Evolutionary conservation across 2,329 filamentous ascomycete genomes (phyloP).

Genomic region (Pseudogymnoascus sp.): DNA sequence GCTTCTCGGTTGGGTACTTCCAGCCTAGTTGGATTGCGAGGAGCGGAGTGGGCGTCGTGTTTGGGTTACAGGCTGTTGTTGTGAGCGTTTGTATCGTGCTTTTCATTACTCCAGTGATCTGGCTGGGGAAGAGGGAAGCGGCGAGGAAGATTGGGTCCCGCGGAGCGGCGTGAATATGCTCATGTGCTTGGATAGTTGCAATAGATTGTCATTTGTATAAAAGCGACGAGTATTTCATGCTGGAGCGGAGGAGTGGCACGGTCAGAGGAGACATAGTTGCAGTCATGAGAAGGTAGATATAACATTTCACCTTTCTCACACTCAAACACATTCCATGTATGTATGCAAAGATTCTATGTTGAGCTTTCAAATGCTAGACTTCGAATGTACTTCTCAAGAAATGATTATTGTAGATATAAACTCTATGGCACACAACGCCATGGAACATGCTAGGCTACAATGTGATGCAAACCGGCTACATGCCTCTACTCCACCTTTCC

Average conservation of each 20-base stretch:
- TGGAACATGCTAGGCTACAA: not conserved
- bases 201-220: not conserved
- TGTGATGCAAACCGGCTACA: not conserved
- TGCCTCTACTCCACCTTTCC: not conserved
- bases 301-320: not conserved
- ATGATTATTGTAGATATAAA: not conserved
- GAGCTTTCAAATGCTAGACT: not conserved
- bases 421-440: not conserved
- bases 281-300: not conserved
- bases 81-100: not conserved
- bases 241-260: not conserved
- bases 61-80: not conserved
- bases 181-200: not conserved
- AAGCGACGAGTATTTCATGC: not conserved
- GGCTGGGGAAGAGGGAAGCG: not conserved
- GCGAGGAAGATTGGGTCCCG: not conserved
- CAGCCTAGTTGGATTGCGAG: slow-evolving; percentile 19
- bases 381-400: not conserved
- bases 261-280: not conserved
- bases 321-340: not conserved
- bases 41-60: slow-evolving; percentile 21
- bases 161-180: not conserved
- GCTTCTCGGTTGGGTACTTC: slow-evolving; percentile 26
- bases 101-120: not conserved
- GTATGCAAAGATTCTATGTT: not conserved